phyloP scores from a whole-genome alignment of 148 eudicot genomes.

The Cornus suecica region DNA sequence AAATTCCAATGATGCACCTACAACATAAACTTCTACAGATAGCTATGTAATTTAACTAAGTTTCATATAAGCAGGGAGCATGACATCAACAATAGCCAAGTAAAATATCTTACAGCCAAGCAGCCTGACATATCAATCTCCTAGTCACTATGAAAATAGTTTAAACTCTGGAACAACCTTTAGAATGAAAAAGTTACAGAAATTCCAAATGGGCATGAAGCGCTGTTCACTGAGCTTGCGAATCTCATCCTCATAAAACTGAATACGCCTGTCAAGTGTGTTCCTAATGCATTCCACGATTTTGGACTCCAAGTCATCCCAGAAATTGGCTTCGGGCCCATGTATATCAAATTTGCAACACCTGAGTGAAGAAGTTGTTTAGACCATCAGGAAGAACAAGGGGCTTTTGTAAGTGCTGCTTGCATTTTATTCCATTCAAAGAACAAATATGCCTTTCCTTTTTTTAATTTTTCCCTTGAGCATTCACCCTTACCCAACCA shows the following conservation, averaged over 20 bases:
- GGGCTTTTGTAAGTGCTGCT: not conserved
- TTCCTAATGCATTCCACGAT: conserved; percentile 80
- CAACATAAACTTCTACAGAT: not conserved
- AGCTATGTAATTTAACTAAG: not conserved
- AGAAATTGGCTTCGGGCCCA: conserved; percentile 77
- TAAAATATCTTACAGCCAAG: conserved; percentile 8
- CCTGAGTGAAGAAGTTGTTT: conserved; percentile 36
- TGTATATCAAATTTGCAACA: conserved; percentile 88
- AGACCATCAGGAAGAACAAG: conserved; percentile 14
- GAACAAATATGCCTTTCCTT: not conserved
- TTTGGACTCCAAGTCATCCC: conserved; percentile 91
- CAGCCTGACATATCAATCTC: not conserved
- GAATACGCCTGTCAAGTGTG: conserved; percentile 84
- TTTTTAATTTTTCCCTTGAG: not conserved
- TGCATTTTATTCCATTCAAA: not conserved
- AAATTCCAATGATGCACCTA: not conserved
- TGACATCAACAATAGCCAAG: conserved; percentile 5
- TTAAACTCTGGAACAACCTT: conserved; percentile 51
- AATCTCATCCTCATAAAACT: conserved; percentile 93
- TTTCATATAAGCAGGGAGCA: conserved; percentile 6
- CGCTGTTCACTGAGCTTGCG: conserved; percentile 97
- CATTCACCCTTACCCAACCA: not conserved
- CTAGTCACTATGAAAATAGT: conserved; percentile 5
- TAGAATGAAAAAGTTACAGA: conserved; percentile 88
- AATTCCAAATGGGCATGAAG: conserved; percentile 93